Base-by-base conservation (phyloP, 345 rosid species). In the Eucalyptus fibrosa region DNA sequence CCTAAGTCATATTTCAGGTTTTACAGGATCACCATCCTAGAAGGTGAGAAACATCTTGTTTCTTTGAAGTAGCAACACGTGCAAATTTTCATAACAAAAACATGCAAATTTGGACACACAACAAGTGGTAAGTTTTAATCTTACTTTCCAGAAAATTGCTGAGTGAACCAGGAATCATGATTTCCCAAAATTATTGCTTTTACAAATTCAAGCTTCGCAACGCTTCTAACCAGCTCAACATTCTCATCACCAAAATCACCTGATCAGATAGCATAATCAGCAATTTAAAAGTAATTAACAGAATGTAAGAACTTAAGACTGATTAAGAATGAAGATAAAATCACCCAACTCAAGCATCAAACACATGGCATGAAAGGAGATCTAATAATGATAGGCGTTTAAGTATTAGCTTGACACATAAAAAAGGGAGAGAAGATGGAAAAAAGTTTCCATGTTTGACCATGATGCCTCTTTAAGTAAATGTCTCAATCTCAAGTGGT, bases 201-300 rank as follows among this genome's bases (percentile, higher is more conserved):
- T 45, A 96, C 93, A 91, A 96, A 93, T 72, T 94, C 65, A 86
- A 96, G 95, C 86, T 90, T 92, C 2, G 97, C 95, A 86, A 96
- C 92, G 77, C 94, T 94, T 87, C 92, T 95, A 62, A 96, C 99
- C 18, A 96, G 93, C 87, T 95, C 92, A 15, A 94, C 96, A 89
- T 96, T 94, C 93, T 95, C 97, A 87, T 96, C 91, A 50, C 97
- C 99, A 91, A 96, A 96, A 94, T 97, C 99, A 94, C 99, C 99
- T 97, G 91, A 87, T 47, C 40, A 32, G 83, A 89, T 40, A 47
- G 69, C 77, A 53, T 32, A 42, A 28, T 37, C 83, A 88, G 12
- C 34, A 30, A 67, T 88, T 44, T 53, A 28, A 34, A 34, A 18
- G 19, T 80, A 34, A 53, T 50, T 37, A 59, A 50, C 65, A 51